Percentiles rank a stretch among this genome's conserved stretches.
These are phyloP conservation scores for Tephrocybe rancida DNA, from an alignment of 768 basidiomycete species.

Conservation along the genomic window DNA sequence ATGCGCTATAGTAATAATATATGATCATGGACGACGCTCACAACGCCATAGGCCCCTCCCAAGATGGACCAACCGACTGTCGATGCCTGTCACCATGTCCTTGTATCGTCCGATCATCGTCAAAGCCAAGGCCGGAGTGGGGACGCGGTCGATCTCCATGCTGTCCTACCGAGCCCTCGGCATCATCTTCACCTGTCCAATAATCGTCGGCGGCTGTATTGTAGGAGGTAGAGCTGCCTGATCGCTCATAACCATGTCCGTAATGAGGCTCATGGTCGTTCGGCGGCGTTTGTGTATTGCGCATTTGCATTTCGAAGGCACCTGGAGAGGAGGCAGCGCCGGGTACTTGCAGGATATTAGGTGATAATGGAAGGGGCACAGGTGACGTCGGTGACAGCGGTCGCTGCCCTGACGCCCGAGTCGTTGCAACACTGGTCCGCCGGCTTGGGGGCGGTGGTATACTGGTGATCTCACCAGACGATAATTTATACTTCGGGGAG, in stretches of 20 bases:
- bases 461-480: conserved; percentile 47
- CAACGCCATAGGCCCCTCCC: conserved; percentile 44
- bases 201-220: conserved; percentile 48
- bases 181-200: conserved; percentile 30
- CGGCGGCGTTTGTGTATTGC: conserved; percentile 27
- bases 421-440: conserved; percentile 37
- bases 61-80: conserved; percentile 28
- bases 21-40: conserved; percentile 26
- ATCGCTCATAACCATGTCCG: conserved; percentile 26
- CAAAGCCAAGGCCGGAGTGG: conserved; percentile 6
- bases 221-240: conserved; percentile 43
- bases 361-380: conserved; percentile 24
- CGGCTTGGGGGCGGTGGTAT: conserved; percentile 42
- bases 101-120: conserved; percentile 28
- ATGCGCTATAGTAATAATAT: conserved; percentile 28
- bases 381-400: conserved; percentile 25
- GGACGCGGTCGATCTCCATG: conserved; percentile 1
- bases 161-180: background rate
- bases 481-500: conserved; percentile 46
- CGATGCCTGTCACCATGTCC: conserved; percentile 20
- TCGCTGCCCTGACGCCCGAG: conserved; percentile 21
- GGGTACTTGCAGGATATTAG: conserved; percentile 19
- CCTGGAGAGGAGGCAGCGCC: conserved; percentile 6
- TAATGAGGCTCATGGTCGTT: conserved; percentile 15
- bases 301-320: conserved; percentile 17